Conservation (phyloP, 495 filamentous ascomycete species). For the Daldinia grandis region DNA sequence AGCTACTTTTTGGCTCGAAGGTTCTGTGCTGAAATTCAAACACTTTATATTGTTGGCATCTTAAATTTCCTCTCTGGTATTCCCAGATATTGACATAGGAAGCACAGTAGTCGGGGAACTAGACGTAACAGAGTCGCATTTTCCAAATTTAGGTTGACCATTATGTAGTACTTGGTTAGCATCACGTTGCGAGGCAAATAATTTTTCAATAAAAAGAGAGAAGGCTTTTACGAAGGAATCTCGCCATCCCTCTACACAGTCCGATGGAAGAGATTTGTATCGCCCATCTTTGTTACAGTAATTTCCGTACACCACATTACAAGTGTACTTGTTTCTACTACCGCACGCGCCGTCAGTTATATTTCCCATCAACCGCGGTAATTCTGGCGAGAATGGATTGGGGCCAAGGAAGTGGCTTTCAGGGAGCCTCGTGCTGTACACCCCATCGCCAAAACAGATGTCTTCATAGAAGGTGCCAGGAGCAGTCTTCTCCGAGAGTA, state of each 20-base stretch:
- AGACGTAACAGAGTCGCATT: not conserved
- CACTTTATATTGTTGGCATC: too few species aligned
- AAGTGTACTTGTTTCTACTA: not conserved
- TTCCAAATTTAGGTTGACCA: not conserved
- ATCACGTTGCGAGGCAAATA: not conserved
- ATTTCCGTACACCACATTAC: not conserved
- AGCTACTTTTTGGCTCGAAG: too few species aligned
- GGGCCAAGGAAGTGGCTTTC: not conserved
- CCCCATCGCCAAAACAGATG: constrained; percentile 29
- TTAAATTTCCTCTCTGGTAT: too few species aligned
- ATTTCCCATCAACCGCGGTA: not conserved
- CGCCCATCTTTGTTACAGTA: not conserved
- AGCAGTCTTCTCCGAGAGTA: constrained; percentile 40
- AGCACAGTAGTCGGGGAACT: not conserved
- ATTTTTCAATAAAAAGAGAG: not conserved
- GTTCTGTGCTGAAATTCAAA: too few species aligned
- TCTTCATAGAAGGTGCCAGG: constrained; percentile 47
- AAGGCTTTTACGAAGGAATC: not conserved
- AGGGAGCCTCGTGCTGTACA: constrained; percentile 14
- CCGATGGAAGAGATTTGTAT: not conserved
- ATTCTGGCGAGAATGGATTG: too few species aligned
- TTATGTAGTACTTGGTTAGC: not conserved
- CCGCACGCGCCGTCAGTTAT: not conserved
- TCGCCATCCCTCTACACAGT: not conserved
- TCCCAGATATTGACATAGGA: too few species aligned